Percentiles rank a stretch among this genome's conserved stretches.
Evolutionary conservation across 2,329 filamentous ascomycete genomes (phyloP).

Genomic region (Reticulascus tulasneorum): DNA sequence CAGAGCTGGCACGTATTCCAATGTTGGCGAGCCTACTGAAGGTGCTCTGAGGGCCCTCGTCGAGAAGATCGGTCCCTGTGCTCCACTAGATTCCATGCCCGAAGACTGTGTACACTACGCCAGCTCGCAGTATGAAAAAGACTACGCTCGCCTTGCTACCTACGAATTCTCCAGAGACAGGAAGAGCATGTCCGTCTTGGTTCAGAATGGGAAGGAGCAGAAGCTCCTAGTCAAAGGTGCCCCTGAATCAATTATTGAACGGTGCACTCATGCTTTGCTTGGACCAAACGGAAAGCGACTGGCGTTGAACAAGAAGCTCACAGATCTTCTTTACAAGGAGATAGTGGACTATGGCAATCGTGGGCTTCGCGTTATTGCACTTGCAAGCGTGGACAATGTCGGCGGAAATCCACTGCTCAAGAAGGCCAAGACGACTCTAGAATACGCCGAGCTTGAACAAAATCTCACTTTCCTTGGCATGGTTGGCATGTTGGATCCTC

Average conservation of each 20-base stretch:
- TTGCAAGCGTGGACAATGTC: constrained; percentile 79
- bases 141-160: constrained; percentile 71
- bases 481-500: constrained; percentile 94
- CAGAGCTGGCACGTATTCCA: constrained; percentile 70
- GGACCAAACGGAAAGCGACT: constrained; percentile 77
- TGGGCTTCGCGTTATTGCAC: constrained; percentile 89
- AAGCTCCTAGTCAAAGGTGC: constrained; percentile 94
- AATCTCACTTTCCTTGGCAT: constrained; percentile 92
- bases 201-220: constrained; percentile 64
- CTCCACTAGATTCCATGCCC: constrained; percentile 49
- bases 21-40: constrained; percentile 91
- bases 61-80: constrained; percentile 88
- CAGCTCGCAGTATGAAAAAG: constrained; percentile 79
- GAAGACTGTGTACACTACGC: constrained; percentile 72
- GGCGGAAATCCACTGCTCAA: constrained; percentile 64
- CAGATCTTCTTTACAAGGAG: constrained; percentile 69
- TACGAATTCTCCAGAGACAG: constrained; percentile 97
- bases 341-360: constrained; percentile 86
- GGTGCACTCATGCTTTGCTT: constrained; percentile 77
- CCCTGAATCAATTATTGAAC: constrained; percentile 88
- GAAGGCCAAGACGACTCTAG: constrained; percentile 73
- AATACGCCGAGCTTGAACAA: constrained; percentile 87
- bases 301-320: constrained; percentile 64
- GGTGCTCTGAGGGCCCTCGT: constrained; percentile 85
- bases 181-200: constrained; percentile 98